phyloP scores from a whole-genome alignment of 1,139 yeast species.

The Pichia inconspicua region DNA sequence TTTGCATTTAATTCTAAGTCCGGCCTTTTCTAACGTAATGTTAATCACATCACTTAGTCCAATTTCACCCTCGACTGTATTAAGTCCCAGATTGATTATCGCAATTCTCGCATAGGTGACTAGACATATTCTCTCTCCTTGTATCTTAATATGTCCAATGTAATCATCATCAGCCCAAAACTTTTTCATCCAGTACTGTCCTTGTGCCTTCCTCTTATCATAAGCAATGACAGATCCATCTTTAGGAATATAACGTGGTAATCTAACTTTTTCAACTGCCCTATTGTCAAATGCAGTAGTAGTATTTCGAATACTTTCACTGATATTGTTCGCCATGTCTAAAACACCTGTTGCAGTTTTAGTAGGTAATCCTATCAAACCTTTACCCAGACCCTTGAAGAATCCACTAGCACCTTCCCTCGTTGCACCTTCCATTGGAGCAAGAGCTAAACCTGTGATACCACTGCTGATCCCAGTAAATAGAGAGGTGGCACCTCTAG shows the following conservation, averaged over 20 bases:
- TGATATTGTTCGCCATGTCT: slow-evolving; percentile 85
- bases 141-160: slow-evolving; percentile 47
- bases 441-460: slow-evolving; percentile 79
- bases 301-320: slow-evolving; percentile 90
- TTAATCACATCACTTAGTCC: slow-evolving; percentile 53
- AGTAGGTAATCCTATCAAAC: slow-evolving; percentile 91
- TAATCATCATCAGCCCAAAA: background rate
- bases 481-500: slow-evolving; percentile 83
- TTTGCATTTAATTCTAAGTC: slow-evolving; percentile 61
- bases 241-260: slow-evolving; percentile 67
- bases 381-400: slow-evolving; percentile 88
- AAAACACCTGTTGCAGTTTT: slow-evolving; percentile 94
- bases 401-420: slow-evolving; percentile 86
- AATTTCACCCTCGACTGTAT: slow-evolving; percentile 61
- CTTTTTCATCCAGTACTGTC: slow-evolving; percentile 84
- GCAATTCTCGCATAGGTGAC: slow-evolving; percentile 69
- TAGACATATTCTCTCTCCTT: slow-evolving; percentile 69
- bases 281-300: slow-evolving; percentile 86
- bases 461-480: slow-evolving; percentile 86
- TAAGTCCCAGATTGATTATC: slow-evolving; percentile 55
- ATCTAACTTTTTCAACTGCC: slow-evolving; percentile 69
- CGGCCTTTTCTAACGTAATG: slow-evolving; percentile 72
- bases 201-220: slow-evolving; percentile 82
- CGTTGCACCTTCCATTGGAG: slow-evolving; percentile 84
- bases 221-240: slow-evolving; percentile 70